Evolutionary conservation across 805 yeast genomes (phyloP), one percentile per base, ranked within the genome.

Genomic region (Saccharomyces cerevisiae): DNA sequence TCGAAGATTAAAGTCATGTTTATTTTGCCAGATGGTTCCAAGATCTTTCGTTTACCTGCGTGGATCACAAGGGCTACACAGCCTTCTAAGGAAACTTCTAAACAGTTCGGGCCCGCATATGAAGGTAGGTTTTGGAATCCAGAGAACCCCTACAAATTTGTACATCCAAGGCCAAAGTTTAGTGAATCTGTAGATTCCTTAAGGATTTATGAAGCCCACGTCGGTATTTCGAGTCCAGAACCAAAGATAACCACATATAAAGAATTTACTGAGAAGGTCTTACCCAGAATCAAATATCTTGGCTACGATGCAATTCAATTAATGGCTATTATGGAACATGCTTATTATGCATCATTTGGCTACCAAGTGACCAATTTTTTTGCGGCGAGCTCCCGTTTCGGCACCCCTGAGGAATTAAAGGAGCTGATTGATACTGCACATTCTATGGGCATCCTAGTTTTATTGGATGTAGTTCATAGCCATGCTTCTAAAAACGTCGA

Each of bases 321-420:
- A 66, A 92, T 92, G 99, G 97, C 99, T 0, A 80, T 92, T 47
- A 92, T 92, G 99, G 99, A 92, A 71, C 99, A 92, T 69, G 98
- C 99, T 1, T 92, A 92, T 69, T 92, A 92, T 69, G 99, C 97
- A 1, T 89, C 96, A 1, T 92, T 92, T 69, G 99, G 99, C n/a
- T 92, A 92, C 69, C 99, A 92, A 70, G 84, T 92, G 28, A 91
- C 98, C 24, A 87, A 85, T 56, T 94, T 92, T 68, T 92, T 87
- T 69, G 97, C 98, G 1, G 77, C 80, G 26, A 84, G 94, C 52
- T 91, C 97, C 6, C 79, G 99, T 58, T 94, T 77, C 63, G 99
- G 99, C 29, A 82, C 97, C 0, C 98, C 99, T 2, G 98, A 94
- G 62, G 97, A 94, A 51, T 77, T 92, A 64, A 91, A 88, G 70